phyloP scores from a whole-genome alignment of 2,329 filamentous ascomycete species.

The Curvularia sp. region DNA sequence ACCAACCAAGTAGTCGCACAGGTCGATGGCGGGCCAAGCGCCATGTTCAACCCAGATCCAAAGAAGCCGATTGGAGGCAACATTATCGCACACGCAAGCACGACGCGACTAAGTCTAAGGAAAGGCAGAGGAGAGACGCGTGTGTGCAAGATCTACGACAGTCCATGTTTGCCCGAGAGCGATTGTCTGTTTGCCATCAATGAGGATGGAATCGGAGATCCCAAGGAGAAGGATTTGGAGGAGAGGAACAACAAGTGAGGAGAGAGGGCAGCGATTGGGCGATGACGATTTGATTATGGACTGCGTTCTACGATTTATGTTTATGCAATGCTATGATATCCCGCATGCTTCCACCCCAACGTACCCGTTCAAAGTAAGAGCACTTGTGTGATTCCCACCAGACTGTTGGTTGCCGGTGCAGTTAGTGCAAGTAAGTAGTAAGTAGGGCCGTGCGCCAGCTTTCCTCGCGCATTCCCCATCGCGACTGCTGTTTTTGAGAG shows the following conservation, averaged over 20 bases:
- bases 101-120: constrained; percentile 91
- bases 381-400: neutral
- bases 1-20: constrained; percentile 99
- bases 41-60: constrained; percentile 99
- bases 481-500: constrained; percentile 46
- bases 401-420: neutral
- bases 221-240: constrained; percentile 92
- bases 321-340: constrained; percentile 13
- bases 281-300: constrained; percentile 16
- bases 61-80: constrained; percentile 99
- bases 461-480: constrained; percentile 29
- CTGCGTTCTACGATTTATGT: constrained; percentile 8
- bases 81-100: constrained; percentile 97
- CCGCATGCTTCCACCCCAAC: neutral
- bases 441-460: constrained; percentile 31
- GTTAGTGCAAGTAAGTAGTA: neutral
- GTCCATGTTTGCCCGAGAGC: constrained; percentile 93
- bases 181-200: constrained; percentile 97
- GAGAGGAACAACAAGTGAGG: constrained; percentile 58
- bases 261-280: neutral
- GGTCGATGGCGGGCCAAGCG: constrained; percentile 91
- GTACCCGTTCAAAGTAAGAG: neutral
- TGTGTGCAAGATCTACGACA: constrained; percentile 99
- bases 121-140: constrained; percentile 95
- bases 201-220: constrained; percentile 95